Base-by-base conservation (phyloP, 306 rosid species). In the Sophora flavescens region DNA sequence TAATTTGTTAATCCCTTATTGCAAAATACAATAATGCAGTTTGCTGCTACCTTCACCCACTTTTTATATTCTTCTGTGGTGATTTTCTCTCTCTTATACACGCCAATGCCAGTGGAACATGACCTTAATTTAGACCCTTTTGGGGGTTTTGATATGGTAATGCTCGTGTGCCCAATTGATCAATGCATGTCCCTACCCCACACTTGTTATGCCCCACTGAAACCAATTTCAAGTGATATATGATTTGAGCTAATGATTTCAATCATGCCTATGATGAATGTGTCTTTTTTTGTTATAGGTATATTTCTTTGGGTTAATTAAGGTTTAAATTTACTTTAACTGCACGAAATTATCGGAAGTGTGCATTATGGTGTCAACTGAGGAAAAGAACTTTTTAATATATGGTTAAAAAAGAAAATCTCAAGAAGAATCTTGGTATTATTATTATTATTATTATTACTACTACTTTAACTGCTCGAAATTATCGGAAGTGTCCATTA, bases 241-340 rank as follows among this genome's bases (percentile, higher is more conserved):
- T 71, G 38, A 75, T 79, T 79, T 59, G 52, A 9, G 6, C 14
- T 22, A 76, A 82, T 71, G 75, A 76, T 68, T 68, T 61, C 59
- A 79, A 76, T 81, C 81, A 84, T 84, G 68, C 56, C 39, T 26
- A 67, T 18, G 32, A 84, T 84, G 41, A 76, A 76, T 70, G 72
- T 59, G 35, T 44, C 42, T 59, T 72, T 72, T 33, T 39, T 28
- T 35, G 77, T 44, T 42, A 18, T 11, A 51, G 41, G 10, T n/a
- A 4, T 52, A 1, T 22, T 32, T 76, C 42, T 63, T 17, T 33
- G 6, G 14, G 47, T 17, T 65, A 35, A 51, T 33, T n/a, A 13
- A 45, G 26, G 18, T 22, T 73, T 63, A 53, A 74, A 45, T 33
- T 58, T 17, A 0, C 45, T 41, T 58, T 36, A 80, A 71, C 50